phyloP scores from a whole-genome alignment of 768 basidiomycete genomes.

The Amanita pallidorosea region DNA sequence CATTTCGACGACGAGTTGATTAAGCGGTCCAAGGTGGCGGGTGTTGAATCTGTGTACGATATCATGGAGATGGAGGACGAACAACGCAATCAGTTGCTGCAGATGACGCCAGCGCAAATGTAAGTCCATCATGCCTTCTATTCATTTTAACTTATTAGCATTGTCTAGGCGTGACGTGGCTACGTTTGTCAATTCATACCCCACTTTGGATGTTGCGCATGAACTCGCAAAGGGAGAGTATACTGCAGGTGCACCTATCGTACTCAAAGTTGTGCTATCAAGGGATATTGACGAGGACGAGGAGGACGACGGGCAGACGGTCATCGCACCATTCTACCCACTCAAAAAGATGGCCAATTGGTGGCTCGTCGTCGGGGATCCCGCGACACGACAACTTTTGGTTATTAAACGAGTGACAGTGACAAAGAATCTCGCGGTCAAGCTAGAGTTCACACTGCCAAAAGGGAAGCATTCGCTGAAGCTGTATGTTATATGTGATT shows the following conservation, averaged over 20 bases:
- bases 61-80: slow-evolving; percentile 98
- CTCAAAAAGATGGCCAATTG: slow-evolving; percentile 86
- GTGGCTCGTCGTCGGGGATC: slow-evolving; percentile 96
- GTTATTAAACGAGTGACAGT: slow-evolving; percentile 86
- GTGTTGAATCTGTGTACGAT: slow-evolving; percentile 88
- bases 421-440: slow-evolving; percentile 74
- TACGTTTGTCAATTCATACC: slow-evolving; percentile 92
- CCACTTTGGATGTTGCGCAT: slow-evolving; percentile 85
- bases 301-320: slow-evolving; percentile 61
- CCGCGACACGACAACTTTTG: slow-evolving; percentile 67
- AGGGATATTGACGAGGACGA: slow-evolving; percentile 79
- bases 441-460: slow-evolving; percentile 82
- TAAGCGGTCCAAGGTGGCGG: slow-evolving; percentile 72
- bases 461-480: slow-evolving; percentile 78
- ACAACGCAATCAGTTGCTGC: slow-evolving; percentile 66
- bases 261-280: slow-evolving; percentile 67
- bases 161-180: slow-evolving; percentile 80
- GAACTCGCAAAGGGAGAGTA: slow-evolving; percentile 83
- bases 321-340: slow-evolving; percentile 93
- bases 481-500: slow-evolving; percentile 88
- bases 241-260: slow-evolving; percentile 77
- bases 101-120: slow-evolving; percentile 84
- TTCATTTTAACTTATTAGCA: slow-evolving; percentile 9
- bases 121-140: slow-evolving; percentile 30
- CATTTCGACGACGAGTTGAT: slow-evolving; percentile 91